Evolutionary conservation across 2,329 filamentous ascomycete species (phyloP).

Genomic region (Hortaea werneckii): DNA sequence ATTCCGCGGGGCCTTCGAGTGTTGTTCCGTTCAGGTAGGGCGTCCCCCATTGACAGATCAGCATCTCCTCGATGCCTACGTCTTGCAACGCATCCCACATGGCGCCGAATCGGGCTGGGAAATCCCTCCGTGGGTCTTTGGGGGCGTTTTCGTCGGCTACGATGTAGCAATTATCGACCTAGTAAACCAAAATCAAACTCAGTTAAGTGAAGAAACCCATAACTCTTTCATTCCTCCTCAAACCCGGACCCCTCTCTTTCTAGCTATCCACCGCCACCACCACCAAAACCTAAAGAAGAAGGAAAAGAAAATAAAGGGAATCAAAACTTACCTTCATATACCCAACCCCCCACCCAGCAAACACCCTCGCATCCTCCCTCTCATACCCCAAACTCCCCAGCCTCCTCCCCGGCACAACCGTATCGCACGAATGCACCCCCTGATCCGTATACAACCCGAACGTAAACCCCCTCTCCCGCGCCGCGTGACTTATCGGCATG

Average conservation of each 20-base stretch:
- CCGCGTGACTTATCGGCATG: constrained; percentile 34
- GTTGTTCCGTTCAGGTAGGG: constrained; percentile 14
- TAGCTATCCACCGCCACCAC: no score
- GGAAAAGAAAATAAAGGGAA: no score
- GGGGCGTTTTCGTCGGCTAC: constrained; percentile 21
- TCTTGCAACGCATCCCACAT: constrained; percentile 18
- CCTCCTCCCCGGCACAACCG: constrained; percentile 3
- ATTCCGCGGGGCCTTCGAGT: constrained; percentile 20
- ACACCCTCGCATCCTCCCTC: constrained; percentile 16
- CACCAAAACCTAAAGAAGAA: no score
- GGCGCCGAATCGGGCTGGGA: constrained; percentile 15
- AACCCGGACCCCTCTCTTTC: no score
- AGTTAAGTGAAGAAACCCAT: no score
- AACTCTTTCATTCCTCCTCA: no score
- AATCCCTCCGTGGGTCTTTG: constrained; percentile 21
- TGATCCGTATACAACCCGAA: constrained; percentile 45
- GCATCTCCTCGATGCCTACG: constrained; percentile 22
- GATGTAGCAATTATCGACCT: constrained; percentile 16
- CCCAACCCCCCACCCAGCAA: constrained; percentile 19
- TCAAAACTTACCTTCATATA: background rate
- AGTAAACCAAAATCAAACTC: background rate
- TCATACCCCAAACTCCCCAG: constrained; percentile 15
- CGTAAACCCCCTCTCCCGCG: constrained; percentile 28
- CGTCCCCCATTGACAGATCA: constrained; percentile 20
- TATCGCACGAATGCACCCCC: constrained; percentile 18